phyloP scores from a whole-genome alignment of 202 grass and related monocot species.

The Saccharum hybrid region DNA sequence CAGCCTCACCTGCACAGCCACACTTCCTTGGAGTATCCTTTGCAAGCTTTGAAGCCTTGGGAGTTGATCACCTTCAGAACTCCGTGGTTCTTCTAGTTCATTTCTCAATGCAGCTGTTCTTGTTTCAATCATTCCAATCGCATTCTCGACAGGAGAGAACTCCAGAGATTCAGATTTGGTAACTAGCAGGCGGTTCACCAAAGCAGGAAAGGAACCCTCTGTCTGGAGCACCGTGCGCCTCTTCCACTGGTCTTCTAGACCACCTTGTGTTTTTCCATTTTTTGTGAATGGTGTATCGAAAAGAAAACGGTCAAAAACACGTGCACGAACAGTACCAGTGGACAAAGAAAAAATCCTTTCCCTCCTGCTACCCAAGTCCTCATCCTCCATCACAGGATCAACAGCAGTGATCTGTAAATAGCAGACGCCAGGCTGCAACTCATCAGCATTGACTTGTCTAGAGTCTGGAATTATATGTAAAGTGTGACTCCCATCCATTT shows the following conservation, averaged over 20 bases:
- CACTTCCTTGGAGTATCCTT: conserved; percentile 98
- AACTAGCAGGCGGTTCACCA: conserved; percentile 88
- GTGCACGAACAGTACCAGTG: conserved; percentile 79
- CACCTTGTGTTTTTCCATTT: conserved; percentile 96
- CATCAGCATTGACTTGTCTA: conserved; percentile 92
- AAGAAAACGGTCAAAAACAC: conserved; percentile 91
- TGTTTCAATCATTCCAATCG: conserved; percentile 99
- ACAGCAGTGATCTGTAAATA: conserved; percentile 98
- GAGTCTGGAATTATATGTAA: conserved; percentile 98
- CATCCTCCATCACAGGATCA: conserved; percentile 99
- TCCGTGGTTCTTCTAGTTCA: conserved; percentile 95
- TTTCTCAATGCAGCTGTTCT: conserved; percentile 91
- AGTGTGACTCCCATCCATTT: conserved; percentile 86
- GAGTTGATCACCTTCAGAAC: conserved; percentile 93
- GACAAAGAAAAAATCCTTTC: conserved; percentile 95
- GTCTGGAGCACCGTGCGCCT: conserved; percentile 90
- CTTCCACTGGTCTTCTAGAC: conserved; percentile 98
- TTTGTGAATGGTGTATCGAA: conserved; percentile 99
- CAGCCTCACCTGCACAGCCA: conserved; percentile 90
- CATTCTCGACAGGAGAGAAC: conserved; percentile 97
- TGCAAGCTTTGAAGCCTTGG: conserved; percentile 98
- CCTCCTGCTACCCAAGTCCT: conserved; percentile 90
- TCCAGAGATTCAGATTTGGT: conserved; percentile 92
- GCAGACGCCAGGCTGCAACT: conserved; percentile 87
- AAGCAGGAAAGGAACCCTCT: conserved; percentile 90